Conservation (phyloP, 768 basidiomycete species). For the Trametes elegans region DNA sequence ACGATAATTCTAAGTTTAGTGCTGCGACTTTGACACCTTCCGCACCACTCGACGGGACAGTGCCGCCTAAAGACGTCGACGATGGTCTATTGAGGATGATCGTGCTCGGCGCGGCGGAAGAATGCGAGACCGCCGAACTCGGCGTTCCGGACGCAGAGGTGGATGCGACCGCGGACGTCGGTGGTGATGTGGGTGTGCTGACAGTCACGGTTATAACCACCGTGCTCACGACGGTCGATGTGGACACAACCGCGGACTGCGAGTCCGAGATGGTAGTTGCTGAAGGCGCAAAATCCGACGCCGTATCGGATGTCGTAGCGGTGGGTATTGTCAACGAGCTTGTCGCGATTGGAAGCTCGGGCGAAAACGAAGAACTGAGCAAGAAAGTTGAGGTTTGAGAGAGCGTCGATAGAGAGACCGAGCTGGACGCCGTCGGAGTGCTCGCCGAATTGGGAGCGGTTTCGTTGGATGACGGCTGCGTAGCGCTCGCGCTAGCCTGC, state of each 20-base stretch:
- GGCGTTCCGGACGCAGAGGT: not conserved
- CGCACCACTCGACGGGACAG: no score
- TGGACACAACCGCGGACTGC: constrained; percentile 3
- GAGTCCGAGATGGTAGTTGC: not conserved
- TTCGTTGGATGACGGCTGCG: not conserved
- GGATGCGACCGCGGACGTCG: not conserved
- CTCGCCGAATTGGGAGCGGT: not conserved
- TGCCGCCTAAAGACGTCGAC: no score
- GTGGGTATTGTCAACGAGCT: not conserved
- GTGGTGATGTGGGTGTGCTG: not conserved
- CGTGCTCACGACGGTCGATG: constrained; percentile 26
- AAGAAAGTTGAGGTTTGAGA: not conserved
- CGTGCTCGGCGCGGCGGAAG: constrained; percentile 4
- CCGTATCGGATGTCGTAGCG: not conserved
- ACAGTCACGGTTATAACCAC: constrained; percentile 26
- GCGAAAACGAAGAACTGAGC: not conserved
- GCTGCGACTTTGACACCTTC: no score
- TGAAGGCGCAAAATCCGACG: no score
- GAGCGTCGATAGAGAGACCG: not conserved
- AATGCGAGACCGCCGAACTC: not conserved
- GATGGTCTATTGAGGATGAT: constrained; percentile 15
- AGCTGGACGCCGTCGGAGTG: not conserved
- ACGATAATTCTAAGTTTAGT: no score
- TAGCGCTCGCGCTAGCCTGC: not conserved
- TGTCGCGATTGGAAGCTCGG: not conserved